Evolutionary conservation across 1,284 basidiomycete species (phyloP).

Genomic region (Polyporus tsugae): DNA sequence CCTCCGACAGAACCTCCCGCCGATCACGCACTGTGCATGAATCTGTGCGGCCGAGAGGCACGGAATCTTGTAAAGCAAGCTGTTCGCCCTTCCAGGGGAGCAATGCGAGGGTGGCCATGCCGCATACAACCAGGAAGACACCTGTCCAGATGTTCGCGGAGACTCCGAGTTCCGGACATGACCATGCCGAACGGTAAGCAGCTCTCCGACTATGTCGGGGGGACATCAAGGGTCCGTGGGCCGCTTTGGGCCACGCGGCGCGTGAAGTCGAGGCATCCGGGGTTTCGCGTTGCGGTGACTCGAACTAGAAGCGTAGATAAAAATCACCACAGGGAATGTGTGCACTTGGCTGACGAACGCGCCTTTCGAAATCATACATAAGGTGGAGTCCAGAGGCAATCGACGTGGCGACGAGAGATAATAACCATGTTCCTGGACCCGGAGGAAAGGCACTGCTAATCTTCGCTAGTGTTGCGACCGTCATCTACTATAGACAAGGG

Average conservation of each 20-base stretch:
- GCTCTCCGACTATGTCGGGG: too few species aligned
- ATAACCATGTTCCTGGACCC: neutral
- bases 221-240: neutral
- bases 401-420: neutral
- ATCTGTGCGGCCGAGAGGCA: neutral
- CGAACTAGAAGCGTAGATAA: neutral
- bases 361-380: neutral
- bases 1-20: neutral
- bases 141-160: neutral
- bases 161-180: neutral
- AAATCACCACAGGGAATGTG: neutral
- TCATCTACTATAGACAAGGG: neutral
- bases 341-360: neutral
- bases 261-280: neutral
- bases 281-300: neutral
- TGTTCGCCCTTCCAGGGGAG: neutral
- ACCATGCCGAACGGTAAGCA: neutral
- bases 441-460: neutral
- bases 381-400: neutral
- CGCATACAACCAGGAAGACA: neutral
- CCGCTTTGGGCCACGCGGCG: neutral
- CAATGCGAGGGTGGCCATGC: neutral
- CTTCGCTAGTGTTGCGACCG: neutral
- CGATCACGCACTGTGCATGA: neutral
- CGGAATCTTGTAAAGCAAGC: neutral